These are phyloP conservation scores for Exidia glandulosa DNA, from an alignment of 768 basidiomycete species.

Conservation along the genomic window DNA sequence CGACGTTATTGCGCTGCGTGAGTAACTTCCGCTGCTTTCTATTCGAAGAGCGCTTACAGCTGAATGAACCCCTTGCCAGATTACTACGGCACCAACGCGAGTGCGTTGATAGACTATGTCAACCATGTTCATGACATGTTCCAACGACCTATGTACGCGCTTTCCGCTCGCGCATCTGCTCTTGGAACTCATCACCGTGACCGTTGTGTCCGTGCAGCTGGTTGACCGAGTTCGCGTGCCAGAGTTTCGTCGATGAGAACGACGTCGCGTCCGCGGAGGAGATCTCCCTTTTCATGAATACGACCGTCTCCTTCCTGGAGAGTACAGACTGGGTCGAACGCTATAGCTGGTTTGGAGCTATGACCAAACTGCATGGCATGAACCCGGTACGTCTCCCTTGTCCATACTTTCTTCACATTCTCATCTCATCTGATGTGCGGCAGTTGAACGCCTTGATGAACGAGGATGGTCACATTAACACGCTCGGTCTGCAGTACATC, in stretches of 20 bases:
- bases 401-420: background rate
- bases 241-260: slow-evolving; percentile 12
- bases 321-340: slow-evolving; percentile 40
- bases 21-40: slow-evolving; percentile 10
- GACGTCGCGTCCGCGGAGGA: slow-evolving; percentile 19
- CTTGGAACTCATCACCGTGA: too few species aligned
- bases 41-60: background rate
- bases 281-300: slow-evolving; percentile 36
- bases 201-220: slow-evolving; percentile 16
- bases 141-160: slow-evolving; percentile 32
- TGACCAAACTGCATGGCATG: slow-evolving; percentile 37
- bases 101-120: slow-evolving; percentile 40
- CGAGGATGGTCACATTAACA: slow-evolving; percentile 30
- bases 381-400: slow-evolving; percentile 40
- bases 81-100: slow-evolving; percentile 47
- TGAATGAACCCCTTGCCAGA: slow-evolving; percentile 24
- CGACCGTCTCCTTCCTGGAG: slow-evolving; percentile 46
- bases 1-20: slow-evolving; percentile 47
- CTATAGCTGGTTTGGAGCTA: slow-evolving; percentile 52
- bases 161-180: too few species aligned
- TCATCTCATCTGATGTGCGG: background rate
- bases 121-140: slow-evolving; percentile 41
- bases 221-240: slow-evolving; percentile 54
- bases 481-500: slow-evolving; percentile 41
- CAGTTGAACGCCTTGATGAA: slow-evolving; percentile 37